Conservation (phyloP, 176 grass and related monocot genomes). For the Bothriochloa decipiens region DNA sequence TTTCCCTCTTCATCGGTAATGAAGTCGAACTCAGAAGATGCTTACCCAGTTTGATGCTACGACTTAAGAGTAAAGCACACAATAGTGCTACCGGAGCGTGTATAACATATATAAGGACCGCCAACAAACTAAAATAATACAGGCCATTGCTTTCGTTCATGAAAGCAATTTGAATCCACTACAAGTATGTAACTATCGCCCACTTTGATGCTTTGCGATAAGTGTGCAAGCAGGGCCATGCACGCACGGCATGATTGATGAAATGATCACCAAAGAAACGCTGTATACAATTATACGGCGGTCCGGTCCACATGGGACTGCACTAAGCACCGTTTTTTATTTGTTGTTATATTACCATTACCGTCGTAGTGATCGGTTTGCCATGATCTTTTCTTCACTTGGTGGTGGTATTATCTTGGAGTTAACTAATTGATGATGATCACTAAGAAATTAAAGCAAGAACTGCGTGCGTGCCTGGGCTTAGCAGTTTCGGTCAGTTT, state of each 20-base stretch:
- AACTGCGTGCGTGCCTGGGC: no score
- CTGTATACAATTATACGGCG: not conserved
- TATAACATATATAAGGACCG: not conserved
- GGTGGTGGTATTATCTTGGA: not conserved
- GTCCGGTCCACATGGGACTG: not conserved
- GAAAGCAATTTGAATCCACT: not conserved
- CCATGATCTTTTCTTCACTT: not conserved
- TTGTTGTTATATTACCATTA: not conserved
- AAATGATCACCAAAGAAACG: not conserved
- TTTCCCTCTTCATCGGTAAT: not conserved
- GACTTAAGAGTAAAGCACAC: no score
- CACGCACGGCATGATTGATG: not conserved
- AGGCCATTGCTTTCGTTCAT: not conserved
- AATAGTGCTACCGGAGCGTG: no score
- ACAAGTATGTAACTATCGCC: not conserved
- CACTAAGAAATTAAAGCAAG: not conserved
- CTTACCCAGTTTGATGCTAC: no score
- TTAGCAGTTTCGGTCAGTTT: not conserved
- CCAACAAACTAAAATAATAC: not conserved
- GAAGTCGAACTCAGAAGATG: no score
- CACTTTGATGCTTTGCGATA: not conserved
- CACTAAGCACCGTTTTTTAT: slow-evolving; percentile 14
- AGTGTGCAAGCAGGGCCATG: slow-evolving; percentile 1
- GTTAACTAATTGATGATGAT: not conserved
- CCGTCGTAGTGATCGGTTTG: not conserved